phyloP scores from a whole-genome alignment of 768 basidiomycete genomes.

The Tricholomella constricta region DNA sequence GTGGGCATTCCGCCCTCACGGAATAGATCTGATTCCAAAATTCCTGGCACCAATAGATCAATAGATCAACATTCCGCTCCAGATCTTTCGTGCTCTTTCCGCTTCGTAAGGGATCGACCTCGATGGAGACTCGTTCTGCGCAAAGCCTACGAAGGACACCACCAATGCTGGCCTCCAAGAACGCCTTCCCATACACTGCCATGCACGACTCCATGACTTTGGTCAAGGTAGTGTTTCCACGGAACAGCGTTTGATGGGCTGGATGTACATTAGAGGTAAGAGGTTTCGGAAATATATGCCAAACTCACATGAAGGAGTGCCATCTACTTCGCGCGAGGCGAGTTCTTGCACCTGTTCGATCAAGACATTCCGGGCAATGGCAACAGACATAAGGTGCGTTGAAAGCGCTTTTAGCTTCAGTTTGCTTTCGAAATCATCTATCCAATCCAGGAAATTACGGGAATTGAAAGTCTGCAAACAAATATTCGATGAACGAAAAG shows the following conservation, averaged over 20 bases:
- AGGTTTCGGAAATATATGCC: neutral
- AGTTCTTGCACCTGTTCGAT: slow-evolving; percentile 71
- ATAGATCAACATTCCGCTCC: slow-evolving; percentile 65
- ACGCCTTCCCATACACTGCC: slow-evolving; percentile 77
- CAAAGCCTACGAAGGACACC: slow-evolving; percentile 67
- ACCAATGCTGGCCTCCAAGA: slow-evolving; percentile 82
- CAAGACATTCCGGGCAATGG: slow-evolving; percentile 64
- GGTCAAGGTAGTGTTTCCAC: slow-evolving; percentile 66
- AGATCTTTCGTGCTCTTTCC: slow-evolving; percentile 61
- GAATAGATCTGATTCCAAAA: slow-evolving; percentile 84
- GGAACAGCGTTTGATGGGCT: slow-evolving; percentile 80
- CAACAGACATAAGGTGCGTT: slow-evolving; percentile 64
- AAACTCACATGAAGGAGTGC: slow-evolving; percentile 61
- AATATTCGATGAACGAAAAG: neutral
- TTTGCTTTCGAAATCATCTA: slow-evolving; percentile 67
- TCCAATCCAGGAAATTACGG: slow-evolving; percentile 74
- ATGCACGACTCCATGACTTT: slow-evolving; percentile 82
- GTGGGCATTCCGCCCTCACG: slow-evolving; percentile 70
- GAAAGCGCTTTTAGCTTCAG: slow-evolving; percentile 67
- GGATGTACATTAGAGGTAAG: slow-evolving; percentile 2
- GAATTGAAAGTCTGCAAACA: slow-evolving; percentile 49
- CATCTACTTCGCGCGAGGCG: slow-evolving; percentile 70
- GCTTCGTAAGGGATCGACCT: slow-evolving; percentile 76
- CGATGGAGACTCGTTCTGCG: slow-evolving; percentile 73
- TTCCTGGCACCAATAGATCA: slow-evolving; percentile 77